A percentile compares a stretch with the other conserved stretches of the same genome.
phyloP scores from a whole-genome alignment of 352 stramenopile species.

The Thraustotheca clavata region DNA sequence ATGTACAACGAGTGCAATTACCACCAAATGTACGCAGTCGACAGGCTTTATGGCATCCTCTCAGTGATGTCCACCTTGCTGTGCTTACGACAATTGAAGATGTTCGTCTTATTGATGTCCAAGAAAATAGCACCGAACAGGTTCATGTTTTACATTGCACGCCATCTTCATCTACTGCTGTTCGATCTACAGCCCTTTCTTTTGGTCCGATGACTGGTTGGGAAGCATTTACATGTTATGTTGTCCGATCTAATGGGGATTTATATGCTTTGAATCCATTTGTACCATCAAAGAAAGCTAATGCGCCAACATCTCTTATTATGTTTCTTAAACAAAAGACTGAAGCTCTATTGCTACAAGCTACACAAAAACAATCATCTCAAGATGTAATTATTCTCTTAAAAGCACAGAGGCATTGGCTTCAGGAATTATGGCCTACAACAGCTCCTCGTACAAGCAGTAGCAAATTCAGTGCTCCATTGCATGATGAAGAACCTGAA shows the following conservation, averaged over 20 bases:
- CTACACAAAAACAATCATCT: constrained; percentile 18
- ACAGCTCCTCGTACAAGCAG: constrained; percentile 2
- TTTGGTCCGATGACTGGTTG: constrained; percentile 54
- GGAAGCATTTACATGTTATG: constrained; percentile 69
- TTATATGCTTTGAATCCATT: constrained; percentile 64
- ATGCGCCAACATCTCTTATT: constrained; percentile 45
- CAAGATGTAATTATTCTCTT: constrained; percentile 40
- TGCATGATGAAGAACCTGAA: constrained; percentile 5
- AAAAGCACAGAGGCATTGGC: constrained; percentile 81
- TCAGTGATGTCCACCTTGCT: constrained; percentile 62
- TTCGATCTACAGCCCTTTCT: constrained; percentile 33
- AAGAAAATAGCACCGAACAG: constrained; percentile 62
- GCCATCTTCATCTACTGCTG: background rate
- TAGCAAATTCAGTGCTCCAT: background rate
- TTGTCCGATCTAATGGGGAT: constrained; percentile 59
- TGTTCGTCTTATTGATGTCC: constrained; percentile 56
- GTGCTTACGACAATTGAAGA: constrained; percentile 69
- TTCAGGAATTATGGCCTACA: constrained; percentile 53
- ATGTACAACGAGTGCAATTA: background rate
- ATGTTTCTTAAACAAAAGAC: constrained; percentile 41
- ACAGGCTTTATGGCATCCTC: constrained; percentile 57
- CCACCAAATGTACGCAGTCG: background rate
- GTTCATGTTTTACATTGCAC: constrained; percentile 46
- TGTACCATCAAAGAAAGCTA: constrained; percentile 44
- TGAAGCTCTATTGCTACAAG: constrained; percentile 17